Evolutionary conservation across 306 rosid species (phyloP).

Genomic region (Medicago ruthenica): DNA sequence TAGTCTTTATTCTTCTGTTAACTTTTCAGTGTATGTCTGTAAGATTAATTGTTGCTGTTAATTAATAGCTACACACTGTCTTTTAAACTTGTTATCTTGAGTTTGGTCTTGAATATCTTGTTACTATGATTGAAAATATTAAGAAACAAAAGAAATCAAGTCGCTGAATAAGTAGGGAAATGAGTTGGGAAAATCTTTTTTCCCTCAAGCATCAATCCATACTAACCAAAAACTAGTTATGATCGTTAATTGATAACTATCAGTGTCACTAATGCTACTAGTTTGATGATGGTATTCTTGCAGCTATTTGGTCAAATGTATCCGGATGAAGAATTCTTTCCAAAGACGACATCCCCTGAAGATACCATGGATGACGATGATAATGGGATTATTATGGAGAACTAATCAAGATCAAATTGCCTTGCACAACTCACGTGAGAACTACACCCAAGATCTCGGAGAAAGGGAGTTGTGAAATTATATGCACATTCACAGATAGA

Average conservation of each 20-base stretch:
- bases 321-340: constrained; percentile 58
- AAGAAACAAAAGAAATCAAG: not conserved
- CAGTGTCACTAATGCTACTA: constrained; percentile 21
- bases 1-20: constrained; percentile 36
- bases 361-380: constrained; percentile 48
- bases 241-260: not conserved
- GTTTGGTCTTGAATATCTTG: not conserved
- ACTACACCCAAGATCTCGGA: constrained; percentile 26
- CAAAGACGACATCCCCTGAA: constrained; percentile 50
- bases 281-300: constrained; percentile 37
- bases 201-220: constrained; percentile 13
- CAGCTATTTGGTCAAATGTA: constrained; percentile 60
- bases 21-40: constrained; percentile 1
- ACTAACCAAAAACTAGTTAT: not conserved
- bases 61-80: not conserved
- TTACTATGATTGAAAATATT: not conserved
- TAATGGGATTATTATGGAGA: constrained; percentile 47
- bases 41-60: constrained; percentile 22
- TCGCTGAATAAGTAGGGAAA: constrained; percentile 19
- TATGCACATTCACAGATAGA: not conserved
- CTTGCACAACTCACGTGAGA: constrained; percentile 11
- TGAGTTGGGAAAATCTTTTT: constrained; percentile 1
- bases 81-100: not conserved
- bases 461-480: constrained; percentile 30
- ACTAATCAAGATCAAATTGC: constrained; percentile 38